phyloP scores from a whole-genome alignment of 768 basidiomycete species.

The Boletus rufocinnamomeus region DNA sequence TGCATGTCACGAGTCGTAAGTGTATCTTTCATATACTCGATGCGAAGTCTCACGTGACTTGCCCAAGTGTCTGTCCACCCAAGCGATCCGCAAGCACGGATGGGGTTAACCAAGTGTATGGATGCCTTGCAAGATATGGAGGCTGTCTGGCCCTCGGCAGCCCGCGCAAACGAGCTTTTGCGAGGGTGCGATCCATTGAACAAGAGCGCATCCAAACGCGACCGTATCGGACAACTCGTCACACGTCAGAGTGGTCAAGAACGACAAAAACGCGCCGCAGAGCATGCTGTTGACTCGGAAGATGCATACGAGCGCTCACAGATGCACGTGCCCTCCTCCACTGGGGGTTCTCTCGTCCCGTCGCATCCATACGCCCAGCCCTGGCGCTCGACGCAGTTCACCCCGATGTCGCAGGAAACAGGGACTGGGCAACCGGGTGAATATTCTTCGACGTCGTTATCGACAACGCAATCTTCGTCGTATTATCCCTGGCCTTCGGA shows the following conservation, averaged over 20 bases:
- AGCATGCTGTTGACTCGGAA: slow-evolving; percentile 47
- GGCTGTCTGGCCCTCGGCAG: slow-evolving; percentile 74
- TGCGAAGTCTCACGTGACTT: slow-evolving; percentile 2
- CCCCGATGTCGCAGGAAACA: slow-evolving; percentile 6
- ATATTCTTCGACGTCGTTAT: slow-evolving; percentile 8
- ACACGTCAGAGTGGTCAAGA: slow-evolving; percentile 28
- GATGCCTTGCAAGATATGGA: slow-evolving; percentile 65
- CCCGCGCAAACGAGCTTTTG: slow-evolving; percentile 71
- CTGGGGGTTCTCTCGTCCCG: slow-evolving; percentile 3
- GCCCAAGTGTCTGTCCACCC: slow-evolving; percentile 61
- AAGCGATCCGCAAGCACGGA: slow-evolving; percentile 65
- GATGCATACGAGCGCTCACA: slow-evolving; percentile 29
- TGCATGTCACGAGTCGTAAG: slow-evolving; percentile 75
- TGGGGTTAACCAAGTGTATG: slow-evolving; percentile 68
- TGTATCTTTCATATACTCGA: slow-evolving; percentile 13
- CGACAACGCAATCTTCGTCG: slow-evolving; percentile 24
- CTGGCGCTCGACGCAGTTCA: slow-evolving; percentile 33
- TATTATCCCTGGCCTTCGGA: slow-evolving; percentile 52
- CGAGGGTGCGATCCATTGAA: slow-evolving; percentile 53
- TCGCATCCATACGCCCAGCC: slow-evolving; percentile 29
- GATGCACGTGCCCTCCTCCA: slow-evolving; percentile 12
- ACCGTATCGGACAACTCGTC: slow-evolving; percentile 12
- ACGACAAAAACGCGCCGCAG: slow-evolving; percentile 62
- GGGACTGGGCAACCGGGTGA: slow-evolving; percentile 12
- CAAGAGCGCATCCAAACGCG: slow-evolving; percentile 5